Conservation (phyloP, 139 green algal species). For the Gonium pectorale region DNA sequence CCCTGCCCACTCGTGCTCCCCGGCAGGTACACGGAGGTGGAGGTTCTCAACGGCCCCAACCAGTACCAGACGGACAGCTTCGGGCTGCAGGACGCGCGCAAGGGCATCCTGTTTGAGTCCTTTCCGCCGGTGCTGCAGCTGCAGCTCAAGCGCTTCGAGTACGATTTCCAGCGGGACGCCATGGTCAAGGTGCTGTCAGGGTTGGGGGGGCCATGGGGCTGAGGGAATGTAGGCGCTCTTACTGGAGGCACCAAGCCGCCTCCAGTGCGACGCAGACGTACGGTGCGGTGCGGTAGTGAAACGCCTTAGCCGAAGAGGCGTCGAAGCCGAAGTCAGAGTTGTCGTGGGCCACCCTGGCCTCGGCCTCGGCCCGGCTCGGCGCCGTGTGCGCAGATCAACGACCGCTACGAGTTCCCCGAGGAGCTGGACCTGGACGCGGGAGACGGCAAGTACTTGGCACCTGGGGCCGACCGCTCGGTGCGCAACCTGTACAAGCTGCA, state of each 20-base stretch:
- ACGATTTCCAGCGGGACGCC: conserved; percentile 90
- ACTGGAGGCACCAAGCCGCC: too few species aligned
- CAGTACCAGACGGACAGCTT: conserved; percentile 95
- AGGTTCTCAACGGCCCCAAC: conserved; percentile 88
- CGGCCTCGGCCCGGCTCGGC: too few species aligned
- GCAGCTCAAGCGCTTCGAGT: conserved; percentile 99
- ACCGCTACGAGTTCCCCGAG: conserved; percentile 94
- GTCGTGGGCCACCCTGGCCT: too few species aligned
- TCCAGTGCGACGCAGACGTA: too few species aligned
- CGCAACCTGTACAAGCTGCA: conserved; percentile 91
- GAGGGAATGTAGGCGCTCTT: too few species aligned
- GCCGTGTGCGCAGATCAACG: conserved; percentile 96
- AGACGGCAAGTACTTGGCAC: conserved; percentile 79
- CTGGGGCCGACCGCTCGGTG: conserved; percentile 71
- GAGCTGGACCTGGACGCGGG: conserved; percentile 90
- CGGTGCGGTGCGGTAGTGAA: too few species aligned
- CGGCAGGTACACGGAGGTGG: conserved; percentile 81
- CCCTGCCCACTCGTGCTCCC: neutral
- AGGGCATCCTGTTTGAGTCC: conserved; percentile 91
- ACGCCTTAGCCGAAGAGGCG: too few species aligned
- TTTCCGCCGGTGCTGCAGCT: conserved; percentile 96
- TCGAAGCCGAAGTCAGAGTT: too few species aligned
- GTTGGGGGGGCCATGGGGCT: too few species aligned
- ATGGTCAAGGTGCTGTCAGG: conserved; percentile 93
- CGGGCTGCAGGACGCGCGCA: conserved; percentile 94